Conservation (phyloP, 768 basidiomycete genomes). For the Termitomyces sp. region DNA sequence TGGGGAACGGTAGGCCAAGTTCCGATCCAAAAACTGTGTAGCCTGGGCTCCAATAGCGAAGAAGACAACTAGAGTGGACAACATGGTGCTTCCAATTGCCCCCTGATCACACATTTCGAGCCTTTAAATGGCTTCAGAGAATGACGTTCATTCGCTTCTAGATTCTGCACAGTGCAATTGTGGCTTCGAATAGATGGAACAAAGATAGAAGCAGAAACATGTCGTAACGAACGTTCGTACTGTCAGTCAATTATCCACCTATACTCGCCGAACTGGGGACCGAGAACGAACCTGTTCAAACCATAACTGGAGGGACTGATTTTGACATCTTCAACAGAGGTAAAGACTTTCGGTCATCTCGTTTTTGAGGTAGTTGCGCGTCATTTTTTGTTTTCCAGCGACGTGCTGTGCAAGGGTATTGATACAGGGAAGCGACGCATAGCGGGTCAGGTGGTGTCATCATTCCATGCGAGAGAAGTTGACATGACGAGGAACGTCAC, state of each 20-base stretch:
- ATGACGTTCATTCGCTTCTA: not conserved
- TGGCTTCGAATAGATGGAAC: not conserved
- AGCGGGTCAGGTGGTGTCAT: not conserved
- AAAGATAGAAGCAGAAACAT: not conserved
- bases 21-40: not conserved
- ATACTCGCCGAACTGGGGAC: not conserved
- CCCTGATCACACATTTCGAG: not conserved
- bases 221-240: not conserved
- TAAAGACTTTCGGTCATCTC: not conserved
- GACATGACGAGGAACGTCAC: not conserved
- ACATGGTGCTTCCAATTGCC: not conserved
- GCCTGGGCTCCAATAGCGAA: not conserved
- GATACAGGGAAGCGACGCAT: not conserved
- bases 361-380: no score
- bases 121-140: not conserved
- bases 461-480: not conserved
- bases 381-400: no score
- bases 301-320: not conserved
- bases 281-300: not conserved
- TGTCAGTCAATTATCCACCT: no score
- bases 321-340: no score
- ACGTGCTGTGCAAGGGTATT: not conserved
- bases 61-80: not conserved
- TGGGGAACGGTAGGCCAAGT: constrained; percentile 3
- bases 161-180: not conserved